These are phyloP conservation scores for Fusarium pseudoanthophilum DNA, from an alignment of 2,329 filamentous ascomycete species.

Conservation along the genomic window DNA sequence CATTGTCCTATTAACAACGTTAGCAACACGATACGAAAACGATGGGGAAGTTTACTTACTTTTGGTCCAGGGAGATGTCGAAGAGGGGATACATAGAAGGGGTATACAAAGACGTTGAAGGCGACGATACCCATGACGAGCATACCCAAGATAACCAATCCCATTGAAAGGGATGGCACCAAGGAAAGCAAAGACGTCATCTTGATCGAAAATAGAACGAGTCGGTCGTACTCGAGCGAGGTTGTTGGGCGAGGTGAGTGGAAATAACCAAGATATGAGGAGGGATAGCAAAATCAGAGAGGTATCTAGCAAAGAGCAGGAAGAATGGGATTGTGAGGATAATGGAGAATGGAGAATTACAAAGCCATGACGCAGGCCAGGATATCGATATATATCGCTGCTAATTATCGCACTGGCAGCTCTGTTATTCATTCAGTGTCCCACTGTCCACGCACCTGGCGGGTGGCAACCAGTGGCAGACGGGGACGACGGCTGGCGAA, in stretches of 20 bases:
- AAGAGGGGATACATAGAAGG: slow-evolving; percentile 56
- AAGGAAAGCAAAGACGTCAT: background rate
- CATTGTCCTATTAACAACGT: slow-evolving; percentile 47
- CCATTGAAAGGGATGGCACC: background rate
- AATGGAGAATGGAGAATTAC: background rate
- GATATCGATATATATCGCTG: background rate
- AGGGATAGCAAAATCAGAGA: background rate
- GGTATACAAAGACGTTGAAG: slow-evolving; percentile 53
- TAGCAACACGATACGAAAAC: background rate
- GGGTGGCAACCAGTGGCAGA: slow-evolving; percentile 20
- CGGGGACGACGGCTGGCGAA: background rate
- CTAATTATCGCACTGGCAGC: background rate
- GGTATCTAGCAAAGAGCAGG: background rate
- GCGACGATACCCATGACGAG: background rate
- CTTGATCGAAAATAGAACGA: background rate
- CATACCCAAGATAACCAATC: background rate
- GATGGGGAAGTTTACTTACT: slow-evolving; percentile 38
- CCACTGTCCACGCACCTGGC: slow-evolving; percentile 11
- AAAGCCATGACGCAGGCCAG: background rate
- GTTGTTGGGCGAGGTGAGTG: background rate
- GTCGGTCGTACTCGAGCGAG: background rate
- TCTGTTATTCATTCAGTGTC: slow-evolving; percentile 15
- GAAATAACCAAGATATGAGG: background rate
- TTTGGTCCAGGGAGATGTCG: slow-evolving; percentile 57
- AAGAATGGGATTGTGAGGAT: background rate